Evolutionary conservation across 495 filamentous ascomycete species (phyloP), one percentile per base, ranked within the genome.

Genomic region (Penicillium egyptiacum): DNA sequence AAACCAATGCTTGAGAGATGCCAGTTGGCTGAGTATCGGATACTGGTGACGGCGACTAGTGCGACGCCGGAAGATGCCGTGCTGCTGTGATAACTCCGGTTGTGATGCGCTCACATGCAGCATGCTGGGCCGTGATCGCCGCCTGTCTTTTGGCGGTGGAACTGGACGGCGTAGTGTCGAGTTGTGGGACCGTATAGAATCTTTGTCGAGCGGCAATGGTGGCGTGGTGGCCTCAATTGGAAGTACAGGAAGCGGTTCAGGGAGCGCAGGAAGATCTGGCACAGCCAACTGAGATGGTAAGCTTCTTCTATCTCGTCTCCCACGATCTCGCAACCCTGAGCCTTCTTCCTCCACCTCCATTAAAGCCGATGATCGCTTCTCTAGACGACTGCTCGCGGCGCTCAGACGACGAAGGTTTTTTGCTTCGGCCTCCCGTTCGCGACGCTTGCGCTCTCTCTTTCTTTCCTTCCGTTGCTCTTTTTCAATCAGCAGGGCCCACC

Each of bases 401-500:
- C 91, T 96, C 31, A 96, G 78, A 30, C 94, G 86, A 54, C 90
- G 83, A 12, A 91, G 79, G 61, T 81, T 89, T 70, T 92, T 87
- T 42, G 86, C 86, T 64, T 96, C 93, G 16, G 79, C 81, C 59
- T 96, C 92, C 52, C 83, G 83, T 67, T 97, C 92, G 65, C 81
- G 90, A 33, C 95, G 85, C 66, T 91, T 96, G 44, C 86, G 82
- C 60, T 98, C 92, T 60, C 89, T 80, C 57, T 92, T 85, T 55
- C 77, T 80, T 57, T 91, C 88, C 70, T 98, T 98, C 4, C 92
- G 83, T 69, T 95, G 88, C 66, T 98, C 94, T 69, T 98, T 98
- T 67, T 98, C 94, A 50, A 98, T 88, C 55, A 98, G 72, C 23
- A 98, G 73, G 17, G 90, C 89, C 94, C 94, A 98, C 94, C 94